Evolutionary conservation across 1,284 basidiomycete genomes (phyloP).

Genomic region (Mycena citricolor): DNA sequence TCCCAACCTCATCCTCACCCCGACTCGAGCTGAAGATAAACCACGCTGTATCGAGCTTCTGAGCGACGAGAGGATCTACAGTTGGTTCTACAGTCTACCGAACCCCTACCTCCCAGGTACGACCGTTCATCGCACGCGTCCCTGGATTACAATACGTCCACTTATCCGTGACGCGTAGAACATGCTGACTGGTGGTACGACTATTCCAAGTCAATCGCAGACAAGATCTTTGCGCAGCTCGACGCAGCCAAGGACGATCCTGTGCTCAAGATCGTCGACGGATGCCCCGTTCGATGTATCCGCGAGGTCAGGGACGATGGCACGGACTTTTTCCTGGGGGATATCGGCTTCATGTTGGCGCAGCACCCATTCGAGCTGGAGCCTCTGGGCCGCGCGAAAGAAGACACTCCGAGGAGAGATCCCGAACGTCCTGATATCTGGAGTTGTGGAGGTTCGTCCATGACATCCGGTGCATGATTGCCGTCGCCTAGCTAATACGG

Average conservation of each 20-base stretch:
- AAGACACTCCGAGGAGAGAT: constrained; percentile 30
- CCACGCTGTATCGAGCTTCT: constrained; percentile 37
- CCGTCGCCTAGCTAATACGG: not conserved
- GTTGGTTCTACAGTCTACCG: constrained; percentile 40
- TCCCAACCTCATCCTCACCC: constrained; percentile 48
- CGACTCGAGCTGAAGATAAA: constrained; percentile 41
- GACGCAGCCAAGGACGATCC: constrained; percentile 18
- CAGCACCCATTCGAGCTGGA: constrained; percentile 34
- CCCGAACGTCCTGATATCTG: not conserved
- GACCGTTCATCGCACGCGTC: not conserved
- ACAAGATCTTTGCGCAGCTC: not conserved
- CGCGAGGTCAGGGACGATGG: constrained; percentile 45
- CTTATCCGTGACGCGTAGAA: not conserved
- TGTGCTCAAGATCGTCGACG: constrained; percentile 28
- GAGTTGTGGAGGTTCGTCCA: not conserved
- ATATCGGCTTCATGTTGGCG: constrained; percentile 33
- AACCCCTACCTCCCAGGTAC: constrained; percentile 44
- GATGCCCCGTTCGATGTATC: constrained; percentile 35
- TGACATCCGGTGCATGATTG: not conserved
- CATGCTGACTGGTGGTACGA: not conserved
- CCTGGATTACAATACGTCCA: not conserved
- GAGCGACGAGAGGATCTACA: constrained; percentile 41
- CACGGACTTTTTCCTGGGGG: constrained; percentile 35
- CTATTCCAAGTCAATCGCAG: not conserved
- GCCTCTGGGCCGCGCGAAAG: constrained; percentile 27